Base-by-base conservation (phyloP, 345 rosid genomes). In the Gossypium ekmanianum region DNA sequence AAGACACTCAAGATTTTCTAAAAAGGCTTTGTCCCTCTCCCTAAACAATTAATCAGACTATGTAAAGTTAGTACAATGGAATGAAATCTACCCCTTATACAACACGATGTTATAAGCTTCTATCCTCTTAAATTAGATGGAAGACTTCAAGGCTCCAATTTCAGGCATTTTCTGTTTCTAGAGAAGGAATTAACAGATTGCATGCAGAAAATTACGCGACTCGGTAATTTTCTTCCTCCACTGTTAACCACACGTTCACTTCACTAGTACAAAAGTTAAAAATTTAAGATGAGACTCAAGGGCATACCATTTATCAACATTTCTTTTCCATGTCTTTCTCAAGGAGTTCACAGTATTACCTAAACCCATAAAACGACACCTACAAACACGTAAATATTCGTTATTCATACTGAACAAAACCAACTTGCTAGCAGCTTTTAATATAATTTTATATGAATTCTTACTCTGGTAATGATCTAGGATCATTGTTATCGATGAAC, bases 381-480 rank as follows among this genome's bases (percentile, higher is more conserved):
- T 90, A 78, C 39, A 52, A 68, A 68, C 68, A 74, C 69, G 76
- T 63, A 69, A 61, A 75, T 68, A 68, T 51, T 68, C 7, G 54
- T 27, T 57, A 79, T 57, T 64, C 62, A 74, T 70, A 75, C 76
- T 11, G 16, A 43, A 47, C 56, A 73, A 20, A 24, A 26, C 64
- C 70, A 62, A 17, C 9, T 22, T 54, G 20, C 12, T 10, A 39
- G 72, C 39, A 78, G 61, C 20, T 51, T 45, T 51, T n/a, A 20
- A 58, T 8, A 43, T 20, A 70, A 73, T 27, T 51, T 73, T 58
- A 26, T 68, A 80, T 74, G 62, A 67, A 66, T 79, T 80, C 85
- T 80, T 87, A 93, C 98, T 87, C 93, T 57, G 98, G 94, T 69
- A 91, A 61, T 67, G 88, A 81, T 68, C 79, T 87, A 69, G 97